A percentile compares a stretch with the other conserved stretches of the same genome.
These are phyloP conservation scores for Posidonia australis DNA, from an alignment of 106 monocot species.

Conservation along the genomic window DNA sequence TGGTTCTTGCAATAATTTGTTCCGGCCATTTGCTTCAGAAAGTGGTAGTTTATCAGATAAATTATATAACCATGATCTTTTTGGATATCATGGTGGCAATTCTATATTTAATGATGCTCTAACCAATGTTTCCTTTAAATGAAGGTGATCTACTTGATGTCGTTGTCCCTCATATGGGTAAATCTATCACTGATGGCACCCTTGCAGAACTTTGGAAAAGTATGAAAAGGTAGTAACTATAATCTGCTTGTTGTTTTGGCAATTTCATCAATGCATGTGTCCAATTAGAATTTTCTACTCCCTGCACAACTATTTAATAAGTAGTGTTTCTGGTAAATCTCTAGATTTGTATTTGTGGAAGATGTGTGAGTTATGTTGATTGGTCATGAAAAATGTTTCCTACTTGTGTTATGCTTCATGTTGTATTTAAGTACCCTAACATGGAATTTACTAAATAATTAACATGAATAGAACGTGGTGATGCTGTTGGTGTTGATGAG, in stretches of 20 bases:
- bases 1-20: slow-evolving; percentile 41
- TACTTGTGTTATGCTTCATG: neutral
- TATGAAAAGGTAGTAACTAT: slow-evolving; percentile 16
- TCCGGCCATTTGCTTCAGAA: slow-evolving; percentile 68
- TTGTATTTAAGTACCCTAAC: neutral
- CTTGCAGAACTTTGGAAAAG: slow-evolving; percentile 78
- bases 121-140: slow-evolving; percentile 4
- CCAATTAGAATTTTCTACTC: neutral
- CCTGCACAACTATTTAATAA: neutral
- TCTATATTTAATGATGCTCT: neutral
- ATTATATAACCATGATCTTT: neutral
- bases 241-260: neutral
- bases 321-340: neutral
- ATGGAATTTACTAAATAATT: neutral
- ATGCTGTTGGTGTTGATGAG: slow-evolving; percentile 72
- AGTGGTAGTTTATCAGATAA: slow-evolving; percentile 26
- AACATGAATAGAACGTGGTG: slow-evolving; percentile 71
- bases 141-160: slow-evolving; percentile 68
- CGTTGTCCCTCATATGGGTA: slow-evolving; percentile 93
- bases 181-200: slow-evolving; percentile 98
- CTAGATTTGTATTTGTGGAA: neutral
- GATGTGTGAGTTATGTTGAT: neutral
- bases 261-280: neutral
- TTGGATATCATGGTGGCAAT: neutral
- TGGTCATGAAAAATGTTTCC: neutral